These are phyloP conservation scores for Aureobasidium sp. DNA, from an alignment of 2,329 filamentous ascomycete genomes.

Conservation along the genomic window DNA sequence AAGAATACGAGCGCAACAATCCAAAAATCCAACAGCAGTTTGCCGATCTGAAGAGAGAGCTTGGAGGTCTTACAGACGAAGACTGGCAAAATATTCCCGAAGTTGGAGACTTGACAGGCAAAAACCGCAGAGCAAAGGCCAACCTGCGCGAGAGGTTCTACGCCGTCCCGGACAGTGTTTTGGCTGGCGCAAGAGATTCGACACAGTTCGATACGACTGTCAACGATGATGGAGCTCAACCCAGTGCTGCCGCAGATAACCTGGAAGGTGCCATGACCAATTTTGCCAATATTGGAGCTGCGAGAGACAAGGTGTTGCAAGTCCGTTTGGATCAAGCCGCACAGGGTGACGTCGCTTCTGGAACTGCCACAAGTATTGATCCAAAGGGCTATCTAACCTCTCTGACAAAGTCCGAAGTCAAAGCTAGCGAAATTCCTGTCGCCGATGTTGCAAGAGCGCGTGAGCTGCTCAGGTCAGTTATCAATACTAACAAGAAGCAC, in stretches of 20 bases:
- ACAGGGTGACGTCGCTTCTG: slow-evolving; percentile 61
- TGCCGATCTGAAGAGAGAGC: slow-evolving; percentile 84
- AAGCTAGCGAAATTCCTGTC: slow-evolving; percentile 73
- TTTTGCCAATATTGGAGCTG: slow-evolving; percentile 94
- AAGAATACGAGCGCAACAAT: slow-evolving; percentile 95
- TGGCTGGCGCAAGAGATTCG: slow-evolving; percentile 75
- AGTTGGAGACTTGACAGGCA: slow-evolving; percentile 92
- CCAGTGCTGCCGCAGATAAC: slow-evolving; percentile 36
- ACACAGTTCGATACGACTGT: slow-evolving; percentile 82
- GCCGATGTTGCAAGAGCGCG: slow-evolving; percentile 93
- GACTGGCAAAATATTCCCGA: slow-evolving; percentile 96
- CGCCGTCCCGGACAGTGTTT: slow-evolving; percentile 90
- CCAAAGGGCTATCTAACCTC: slow-evolving; percentile 94
- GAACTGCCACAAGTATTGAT: slow-evolving; percentile 85
- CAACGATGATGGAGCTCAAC: slow-evolving; percentile 60
- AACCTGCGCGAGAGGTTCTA: slow-evolving; percentile 75
- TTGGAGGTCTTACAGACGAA: slow-evolving; percentile 83
- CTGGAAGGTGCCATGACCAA: slow-evolving; percentile 89
- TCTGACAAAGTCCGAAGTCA: slow-evolving; percentile 71
- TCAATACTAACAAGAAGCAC: slow-evolving; percentile 93
- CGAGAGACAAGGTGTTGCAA: slow-evolving; percentile 89
- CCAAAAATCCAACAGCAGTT: slow-evolving; percentile 98
- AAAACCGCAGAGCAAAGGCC: slow-evolving; percentile 79
- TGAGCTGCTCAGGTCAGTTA: slow-evolving; percentile 88
- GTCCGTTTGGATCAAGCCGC: slow-evolving; percentile 90